Percentiles rank a stretch among this genome's conserved stretches.
Evolutionary conservation across 371 early-diverging fungal species (phyloP).

Genomic region (Mycotypha africana): DNA sequence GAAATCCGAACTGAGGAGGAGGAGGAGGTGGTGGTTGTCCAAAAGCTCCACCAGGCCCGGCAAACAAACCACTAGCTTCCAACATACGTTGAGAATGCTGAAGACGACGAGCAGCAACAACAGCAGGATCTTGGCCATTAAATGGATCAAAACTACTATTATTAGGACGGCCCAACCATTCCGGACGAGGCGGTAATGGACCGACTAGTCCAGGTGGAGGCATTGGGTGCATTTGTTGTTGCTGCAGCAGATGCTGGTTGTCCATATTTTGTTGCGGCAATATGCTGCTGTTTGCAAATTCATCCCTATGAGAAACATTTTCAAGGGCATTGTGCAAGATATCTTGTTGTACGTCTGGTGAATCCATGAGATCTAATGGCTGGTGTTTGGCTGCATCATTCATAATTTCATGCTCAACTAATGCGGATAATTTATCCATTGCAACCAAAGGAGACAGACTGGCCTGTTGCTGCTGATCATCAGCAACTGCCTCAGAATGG

Average conservation of each 20-base stretch:
- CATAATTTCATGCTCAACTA: constrained; percentile 24
- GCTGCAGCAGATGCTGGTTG: constrained; percentile 8
- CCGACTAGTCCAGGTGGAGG: constrained; percentile 12
- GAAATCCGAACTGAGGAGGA: constrained; percentile 14
- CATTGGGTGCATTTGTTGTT: too few relatives aligned
- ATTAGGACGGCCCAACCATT: constrained; percentile 32
- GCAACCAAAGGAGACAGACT: constrained; percentile 22
- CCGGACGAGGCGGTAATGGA: constrained; percentile 21
- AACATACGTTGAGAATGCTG: constrained; percentile 50
- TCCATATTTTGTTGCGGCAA: constrained; percentile 2
- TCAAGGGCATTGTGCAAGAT: too few relatives aligned
- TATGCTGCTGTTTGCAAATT: background rate
- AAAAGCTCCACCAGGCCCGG: constrained; percentile 9
- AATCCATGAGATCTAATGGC: background rate
- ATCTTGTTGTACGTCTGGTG: constrained; percentile 1
- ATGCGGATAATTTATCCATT: constrained; percentile 26
- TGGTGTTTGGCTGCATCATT: constrained; percentile 14
- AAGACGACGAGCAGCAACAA: constrained; percentile 38
- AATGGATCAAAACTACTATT: constrained; percentile 41
- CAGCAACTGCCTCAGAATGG: constrained; percentile 1
- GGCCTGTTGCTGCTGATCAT: background rate
- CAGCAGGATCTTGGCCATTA: constrained; percentile 36
- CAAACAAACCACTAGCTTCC: constrained; percentile 42
- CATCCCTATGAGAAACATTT: too few relatives aligned
- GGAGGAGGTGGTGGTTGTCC: constrained; percentile 6